Conservation (phyloP, 2,329 filamentous ascomycete genomes). For the Sporothrix dimorphospora region DNA sequence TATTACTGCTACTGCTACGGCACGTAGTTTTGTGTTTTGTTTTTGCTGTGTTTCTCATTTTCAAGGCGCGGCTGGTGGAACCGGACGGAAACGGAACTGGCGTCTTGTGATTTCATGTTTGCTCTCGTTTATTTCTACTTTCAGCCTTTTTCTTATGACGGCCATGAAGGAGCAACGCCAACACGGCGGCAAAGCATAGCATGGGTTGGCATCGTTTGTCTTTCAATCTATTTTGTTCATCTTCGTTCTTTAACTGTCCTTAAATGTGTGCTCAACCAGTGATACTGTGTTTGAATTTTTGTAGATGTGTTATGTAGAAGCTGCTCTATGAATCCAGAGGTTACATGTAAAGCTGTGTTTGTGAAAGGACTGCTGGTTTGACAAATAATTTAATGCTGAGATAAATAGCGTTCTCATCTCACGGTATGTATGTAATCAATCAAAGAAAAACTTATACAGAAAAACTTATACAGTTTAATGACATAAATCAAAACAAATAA, state of each 20-base stretch:
- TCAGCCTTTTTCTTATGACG: background rate
- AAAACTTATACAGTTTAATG: too few species aligned
- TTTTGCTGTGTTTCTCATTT: background rate
- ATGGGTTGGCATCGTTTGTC: background rate
- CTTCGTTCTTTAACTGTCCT: background rate
- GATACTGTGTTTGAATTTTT: background rate
- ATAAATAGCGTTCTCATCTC: too few species aligned
- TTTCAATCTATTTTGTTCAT: background rate
- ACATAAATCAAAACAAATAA: background rate
- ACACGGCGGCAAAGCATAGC: background rate
- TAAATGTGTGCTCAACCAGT: too few species aligned
- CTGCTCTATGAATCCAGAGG: too few species aligned
- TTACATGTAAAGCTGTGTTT: background rate
- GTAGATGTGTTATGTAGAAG: background rate
- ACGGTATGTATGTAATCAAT: too few species aligned
- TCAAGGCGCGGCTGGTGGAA: background rate
- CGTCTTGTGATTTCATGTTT: background rate
- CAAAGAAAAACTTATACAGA: too few species aligned
- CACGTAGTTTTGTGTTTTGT: background rate
- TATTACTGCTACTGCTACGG: background rate
- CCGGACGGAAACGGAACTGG: background rate
- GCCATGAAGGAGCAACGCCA: background rate
- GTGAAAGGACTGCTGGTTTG: too few species aligned
- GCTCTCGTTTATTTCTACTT: background rate
- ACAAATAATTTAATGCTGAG: too few species aligned